These are phyloP conservation scores for Paramarasmius palmivorus DNA, from an alignment of 1,284 basidiomycete species.

Conservation along the genomic window DNA sequence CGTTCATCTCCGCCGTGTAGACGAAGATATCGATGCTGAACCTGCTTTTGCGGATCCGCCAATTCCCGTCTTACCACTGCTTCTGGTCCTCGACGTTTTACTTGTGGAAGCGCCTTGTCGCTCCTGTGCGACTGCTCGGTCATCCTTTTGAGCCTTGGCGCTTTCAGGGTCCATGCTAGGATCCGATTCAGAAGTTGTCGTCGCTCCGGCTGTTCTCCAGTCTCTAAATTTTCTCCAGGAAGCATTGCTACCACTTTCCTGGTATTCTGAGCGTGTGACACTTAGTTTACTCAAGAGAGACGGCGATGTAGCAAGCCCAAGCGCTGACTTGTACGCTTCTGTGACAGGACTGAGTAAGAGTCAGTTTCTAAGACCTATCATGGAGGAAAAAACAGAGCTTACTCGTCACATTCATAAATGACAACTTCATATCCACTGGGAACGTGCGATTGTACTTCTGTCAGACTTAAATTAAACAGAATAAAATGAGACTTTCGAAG, in stretches of 20 bases:
- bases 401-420: slow-evolving; percentile 76
- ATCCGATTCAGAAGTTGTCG: neutral
- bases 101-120: neutral
- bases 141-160: neutral
- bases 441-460: slow-evolving; percentile 77
- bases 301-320: slow-evolving; percentile 55
- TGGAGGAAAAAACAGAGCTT: slow-evolving; percentile 29
- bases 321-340: slow-evolving; percentile 71
- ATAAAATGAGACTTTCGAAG: neutral
- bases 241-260: slow-evolving; percentile 76
- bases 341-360: slow-evolving; percentile 60
- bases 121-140: neutral
- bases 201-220: slow-evolving; percentile 29
- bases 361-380: slow-evolving; percentile 6
- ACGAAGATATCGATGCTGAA: neutral
- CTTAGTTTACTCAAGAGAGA: slow-evolving; percentile 46
- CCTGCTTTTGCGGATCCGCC: neutral
- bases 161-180: neutral
- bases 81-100: neutral
- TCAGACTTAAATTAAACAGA: slow-evolving; percentile 43
- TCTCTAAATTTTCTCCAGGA: slow-evolving; percentile 67
- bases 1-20: neutral
- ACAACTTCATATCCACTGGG: slow-evolving; percentile 75
- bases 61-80: neutral
- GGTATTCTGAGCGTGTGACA: slow-evolving; percentile 80